Percentiles rank a stretch among this genome's conserved stretches.
These are phyloP conservation scores for Macrophomina phaseolina DNA, from an alignment of 2,329 filamentous ascomycete species.

Conservation along the genomic window DNA sequence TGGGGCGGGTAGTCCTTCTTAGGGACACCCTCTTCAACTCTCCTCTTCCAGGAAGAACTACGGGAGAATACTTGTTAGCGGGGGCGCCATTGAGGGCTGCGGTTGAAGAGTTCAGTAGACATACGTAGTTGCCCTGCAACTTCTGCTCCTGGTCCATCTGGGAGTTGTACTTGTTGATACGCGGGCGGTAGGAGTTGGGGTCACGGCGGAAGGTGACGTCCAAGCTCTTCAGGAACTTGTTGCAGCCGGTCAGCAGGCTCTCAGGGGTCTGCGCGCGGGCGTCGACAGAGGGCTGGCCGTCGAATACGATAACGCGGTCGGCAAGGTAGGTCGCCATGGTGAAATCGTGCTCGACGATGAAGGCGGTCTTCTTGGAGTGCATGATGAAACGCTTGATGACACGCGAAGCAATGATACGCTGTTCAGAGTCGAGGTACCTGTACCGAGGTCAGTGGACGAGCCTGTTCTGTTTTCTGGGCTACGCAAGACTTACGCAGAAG, in stretches of 20 bases:
- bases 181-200: conserved; percentile 91
- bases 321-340: conserved; percentile 88
- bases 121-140: conserved; percentile 85
- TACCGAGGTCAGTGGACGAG: background rate
- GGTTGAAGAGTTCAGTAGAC: conserved; percentile 42
- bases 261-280: conserved; percentile 89
- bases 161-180: conserved; percentile 96
- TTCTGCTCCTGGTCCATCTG: conserved; percentile 99
- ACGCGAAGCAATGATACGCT: conserved; percentile 94
- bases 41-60: conserved; percentile 96
- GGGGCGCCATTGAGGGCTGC: no score
- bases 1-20: conserved; percentile 47
- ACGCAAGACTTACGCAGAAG: conserved; percentile 64
- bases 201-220: conserved; percentile 99
- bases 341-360: conserved; percentile 99
- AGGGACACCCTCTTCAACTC: conserved; percentile 69
- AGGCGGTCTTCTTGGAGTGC: conserved; percentile 99
- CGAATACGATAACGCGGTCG: conserved; percentile 98
- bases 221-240: conserved; percentile 93
- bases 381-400: conserved; percentile 99
- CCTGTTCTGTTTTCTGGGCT: background rate
- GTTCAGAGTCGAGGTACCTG: conserved; percentile 92
- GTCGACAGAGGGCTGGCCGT: conserved; percentile 87
- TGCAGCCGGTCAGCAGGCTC: conserved; percentile 93
- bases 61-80: conserved; percentile 1